Conservation (phyloP, 2,329 filamentous ascomycete species). For the Botrytis medusae region DNA sequence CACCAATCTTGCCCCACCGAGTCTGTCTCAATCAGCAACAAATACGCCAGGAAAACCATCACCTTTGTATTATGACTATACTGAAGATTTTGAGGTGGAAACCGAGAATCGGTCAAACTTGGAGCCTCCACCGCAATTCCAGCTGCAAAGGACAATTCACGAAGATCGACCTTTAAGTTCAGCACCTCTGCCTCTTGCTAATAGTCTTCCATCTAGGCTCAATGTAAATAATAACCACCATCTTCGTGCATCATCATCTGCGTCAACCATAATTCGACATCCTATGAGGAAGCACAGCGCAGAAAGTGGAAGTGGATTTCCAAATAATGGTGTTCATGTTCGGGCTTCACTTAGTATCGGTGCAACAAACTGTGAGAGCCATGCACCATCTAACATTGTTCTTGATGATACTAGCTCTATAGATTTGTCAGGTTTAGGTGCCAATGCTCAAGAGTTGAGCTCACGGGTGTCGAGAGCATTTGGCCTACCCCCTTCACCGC, state of each 20-base stretch:
- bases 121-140: constrained; percentile 35
- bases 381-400: not conserved
- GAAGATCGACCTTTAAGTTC: constrained; percentile 35
- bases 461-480: constrained; percentile 35
- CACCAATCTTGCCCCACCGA: constrained; percentile 30
- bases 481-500: constrained; percentile 26
- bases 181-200: constrained; percentile 22
- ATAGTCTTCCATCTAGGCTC: constrained; percentile 11
- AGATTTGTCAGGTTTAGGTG: constrained; percentile 28
- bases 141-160: constrained; percentile 36
- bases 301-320: not conserved
- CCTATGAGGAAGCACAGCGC: constrained; percentile 9
- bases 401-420: constrained; percentile 23
- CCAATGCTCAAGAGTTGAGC: constrained; percentile 32
- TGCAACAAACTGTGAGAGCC: not conserved
- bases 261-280: constrained; percentile 23
- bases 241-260: constrained; percentile 27
- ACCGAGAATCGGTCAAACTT: constrained; percentile 25
- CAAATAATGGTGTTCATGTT: not conserved
- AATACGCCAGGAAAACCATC: constrained; percentile 37
- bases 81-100: constrained; percentile 40
- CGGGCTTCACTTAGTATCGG: not conserved
- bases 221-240: constrained; percentile 21
- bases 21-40: constrained; percentile 30
- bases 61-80: constrained; percentile 41